Percentiles rank a stretch among this genome's conserved stretches.
These are phyloP conservation scores for Dentipellis sp. DNA, from an alignment of 768 basidiomycete genomes.

Conservation along the genomic window DNA sequence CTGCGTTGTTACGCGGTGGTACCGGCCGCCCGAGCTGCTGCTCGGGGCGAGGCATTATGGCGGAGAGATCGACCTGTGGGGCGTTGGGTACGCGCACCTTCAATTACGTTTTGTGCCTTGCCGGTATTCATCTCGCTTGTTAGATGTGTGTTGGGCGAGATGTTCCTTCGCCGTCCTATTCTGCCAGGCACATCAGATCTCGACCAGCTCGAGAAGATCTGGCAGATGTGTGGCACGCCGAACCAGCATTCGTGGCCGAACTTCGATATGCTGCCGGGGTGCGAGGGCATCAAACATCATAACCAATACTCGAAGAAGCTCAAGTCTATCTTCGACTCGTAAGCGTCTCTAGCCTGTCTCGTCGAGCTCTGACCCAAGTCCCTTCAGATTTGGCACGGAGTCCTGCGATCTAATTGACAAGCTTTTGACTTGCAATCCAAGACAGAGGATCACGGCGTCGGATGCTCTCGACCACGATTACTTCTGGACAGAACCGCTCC, in stretches of 20 bases:
- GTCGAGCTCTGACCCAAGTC: conserved; percentile 5
- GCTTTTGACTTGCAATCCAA: conserved; percentile 76
- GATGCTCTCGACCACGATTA: conserved; percentile 89
- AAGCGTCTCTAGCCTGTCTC: conserved; percentile 13
- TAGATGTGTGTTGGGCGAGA: conserved; percentile 95
- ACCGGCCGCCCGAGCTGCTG: conserved; percentile 86
- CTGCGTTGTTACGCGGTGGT: conserved; percentile 93
- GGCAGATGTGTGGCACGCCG: conserved; percentile 82
- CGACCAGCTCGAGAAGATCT: conserved; percentile 90
- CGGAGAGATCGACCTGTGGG: conserved; percentile 96
- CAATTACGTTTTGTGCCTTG: neutral
- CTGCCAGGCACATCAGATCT: conserved; percentile 81
- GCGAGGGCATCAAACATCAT: conserved; percentile 69
- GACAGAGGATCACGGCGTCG: conserved; percentile 72
- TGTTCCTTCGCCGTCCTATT: conserved; percentile 84
- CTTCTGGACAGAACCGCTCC: conserved; percentile 88
- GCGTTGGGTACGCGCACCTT: conserved; percentile 63
- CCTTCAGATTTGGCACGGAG: conserved; percentile 53
- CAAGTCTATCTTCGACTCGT: conserved; percentile 53
- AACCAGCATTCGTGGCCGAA: conserved; percentile 78
- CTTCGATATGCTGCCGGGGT: conserved; percentile 65
- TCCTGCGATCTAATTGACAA: conserved; percentile 78
- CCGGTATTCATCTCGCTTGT: neutral
- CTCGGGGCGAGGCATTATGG: conserved; percentile 86
- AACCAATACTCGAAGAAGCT: conserved; percentile 42